Base-by-base conservation (phyloP, 129 eudicot genomes). In the Pittosporum tobira region DNA sequence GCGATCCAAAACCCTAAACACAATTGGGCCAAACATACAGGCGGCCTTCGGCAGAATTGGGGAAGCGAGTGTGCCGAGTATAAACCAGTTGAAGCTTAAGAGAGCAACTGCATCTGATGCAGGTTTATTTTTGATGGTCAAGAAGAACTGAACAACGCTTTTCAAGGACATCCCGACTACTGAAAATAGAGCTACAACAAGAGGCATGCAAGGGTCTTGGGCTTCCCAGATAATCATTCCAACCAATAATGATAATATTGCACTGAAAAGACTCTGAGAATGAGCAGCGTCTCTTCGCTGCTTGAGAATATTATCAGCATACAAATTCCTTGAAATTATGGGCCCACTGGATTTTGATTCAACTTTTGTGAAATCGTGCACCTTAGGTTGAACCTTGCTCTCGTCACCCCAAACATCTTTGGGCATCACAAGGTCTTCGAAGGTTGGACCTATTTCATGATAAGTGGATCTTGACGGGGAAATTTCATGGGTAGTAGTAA, bases 61-160 rank as follows among this genome's bases (percentile, higher is more conserved):
- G 46, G 68, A 85, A 0, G 84, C 31, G 27, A 85, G 76, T 6
- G 82, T 75, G 46, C 97, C 95, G 0, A 89, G 95, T 14, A 89
- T 69, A 55, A 89, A 89, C 86, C 97, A 89, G 51, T 83, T 89
- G 67, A 89, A 64, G 77, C 95, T 79, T 63, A 82, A 78, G 45
- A 89, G 95, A 2, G 82, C 84, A 11, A 85, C 79, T 2, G 82
- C 86, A 47, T 82, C 97, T 5, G 72, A 66, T 3, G 86, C 84
- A 0, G 76, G 84, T 66, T 62, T 82, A 37, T 77, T 74, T 45
- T 72, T 68, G 9, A 77, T 71, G 59, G 82, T 73, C 4, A 76
- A 50, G 65, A 79, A 82, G 65, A 80, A 69, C 59, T 65, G 75
- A 2, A 77, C 71, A 2, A 73, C 95, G 31, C 84, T 89, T 36